Base-by-base conservation (phyloP, 192 early-diverging fungal species). In the Spizellomyces punctatus region DNA sequence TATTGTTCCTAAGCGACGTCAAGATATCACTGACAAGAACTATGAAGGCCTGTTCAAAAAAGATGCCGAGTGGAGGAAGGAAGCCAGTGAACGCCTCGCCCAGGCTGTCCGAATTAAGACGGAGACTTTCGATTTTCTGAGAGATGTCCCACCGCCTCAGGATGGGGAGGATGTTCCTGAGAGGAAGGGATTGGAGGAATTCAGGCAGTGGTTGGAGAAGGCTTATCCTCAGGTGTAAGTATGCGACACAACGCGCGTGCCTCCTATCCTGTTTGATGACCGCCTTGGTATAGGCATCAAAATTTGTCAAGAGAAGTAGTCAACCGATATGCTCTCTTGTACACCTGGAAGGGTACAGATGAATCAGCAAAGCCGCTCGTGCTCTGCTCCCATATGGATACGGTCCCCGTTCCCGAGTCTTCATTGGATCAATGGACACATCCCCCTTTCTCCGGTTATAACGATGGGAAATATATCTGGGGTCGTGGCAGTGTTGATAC, bases 291-390 rank as follows among this genome's bases (percentile, higher is more conserved):
- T 44, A 77, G 76, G 21, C 78, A 80, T 60, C 8, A 63, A 52
- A 41, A 65, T 0, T 52, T 80, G 44, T 48, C 14, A 2, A 42
- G 55, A 3, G 72, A 76, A 21, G 65, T 76, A 8, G 58, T 81
- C 36, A 78, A 81, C 60, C n/a, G 58, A n/a, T 78, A 81, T 50
- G 71, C 63, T 16, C 64, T 81, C n/a, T 59, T 81, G 42, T 81
- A 77, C 72, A 70, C 72, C 6, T 81, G 79, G 79, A 14, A 69
- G 41, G 79, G 79, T 5, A 47, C 48, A 1, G 73, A 81, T 58
- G n/a, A 44, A 10, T 8, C 27, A 8, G 14, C 49, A 45, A 74
- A 75, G 19, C 79, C 79, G 1, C 17, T 81, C 3, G 44, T 81
- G 61, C 65, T 81, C 16, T 63, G 47, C 44, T 73, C 76, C 10